Evolutionary conservation across 2,329 filamentous ascomycete genomes (phyloP), one percentile per base, ranked within the genome.

Genomic region (Emergomyces orientalis): DNA sequence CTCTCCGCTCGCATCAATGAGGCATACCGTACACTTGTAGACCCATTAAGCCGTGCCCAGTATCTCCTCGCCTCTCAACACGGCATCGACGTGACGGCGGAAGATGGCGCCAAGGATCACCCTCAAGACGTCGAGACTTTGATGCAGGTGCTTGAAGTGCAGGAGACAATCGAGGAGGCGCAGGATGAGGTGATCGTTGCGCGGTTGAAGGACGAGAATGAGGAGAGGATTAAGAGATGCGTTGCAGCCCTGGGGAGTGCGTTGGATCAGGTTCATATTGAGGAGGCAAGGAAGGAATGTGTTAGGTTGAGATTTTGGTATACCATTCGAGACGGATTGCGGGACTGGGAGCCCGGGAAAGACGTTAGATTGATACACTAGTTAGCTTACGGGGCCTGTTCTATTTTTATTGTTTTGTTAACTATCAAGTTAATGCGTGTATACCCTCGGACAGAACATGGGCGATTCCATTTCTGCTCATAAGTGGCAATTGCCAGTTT

Each of bases 291-390:
- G 76, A 76, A 73, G 65, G 90, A 95, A 81, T 86, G 87, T 55
- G 86, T 96, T 1, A 81, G 84, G 74, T 76, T 97, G 78, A 81
- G 91, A 74, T 97, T 97, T 79, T 97, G 93, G 93, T 83, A 88
- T 62, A 96, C 92, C 76, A 87, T 97, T 65, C 83, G 86, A 65
- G 88, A 95, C 75, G 89, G 86, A 56, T 78, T 97, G 71, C 80
- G 88, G 72, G 84, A 87, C 66, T 97, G 93, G 92, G 91, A 96
- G 80, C 85, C 81, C 70, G 92, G 91, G 5, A 73, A 70, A 41
- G 72, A 81, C 66, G 80, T 85, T 63, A 76, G 82, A 55, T 68
- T 86, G 68, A 74, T 81, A 65, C 84, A 86, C 77, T 86, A 61
- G 63, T 32, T 37, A 32, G 19, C 8, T 45, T 59, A 47, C 25